Percentiles rank a stretch among this genome's conserved stretches.
Evolutionary conservation across 2,329 filamentous ascomycete species (phyloP).

Genomic region (Neocucurbitaria cava): DNA sequence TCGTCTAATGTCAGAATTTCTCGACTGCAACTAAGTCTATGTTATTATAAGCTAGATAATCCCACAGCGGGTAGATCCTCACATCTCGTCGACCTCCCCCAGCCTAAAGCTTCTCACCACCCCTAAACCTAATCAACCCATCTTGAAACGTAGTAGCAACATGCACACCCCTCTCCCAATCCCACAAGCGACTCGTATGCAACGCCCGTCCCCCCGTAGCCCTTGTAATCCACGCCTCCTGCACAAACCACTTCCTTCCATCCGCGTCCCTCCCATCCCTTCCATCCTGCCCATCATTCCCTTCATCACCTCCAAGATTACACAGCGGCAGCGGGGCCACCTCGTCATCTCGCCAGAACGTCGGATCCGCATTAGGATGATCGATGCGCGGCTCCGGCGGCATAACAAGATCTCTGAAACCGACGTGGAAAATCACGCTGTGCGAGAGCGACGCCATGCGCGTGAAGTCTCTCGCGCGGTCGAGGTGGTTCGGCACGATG

Average conservation of each 20-base stretch:
- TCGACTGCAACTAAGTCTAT: too few relatives aligned
- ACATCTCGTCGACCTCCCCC: too few relatives aligned
- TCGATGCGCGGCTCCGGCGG: conserved; percentile 28
- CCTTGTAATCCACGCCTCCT: conserved; percentile 37
- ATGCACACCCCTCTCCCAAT: conserved; percentile 37
- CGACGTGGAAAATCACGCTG: conserved; percentile 44
- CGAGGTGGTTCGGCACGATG: conserved; percentile 57
- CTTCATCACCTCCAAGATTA: too few relatives aligned
- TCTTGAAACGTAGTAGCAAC: conserved; percentile 45
- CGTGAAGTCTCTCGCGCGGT: conserved; percentile 28
- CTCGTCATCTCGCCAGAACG: conserved; percentile 30
- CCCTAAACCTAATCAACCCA: conserved; percentile 37
- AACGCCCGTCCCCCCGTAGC: conserved; percentile 34
- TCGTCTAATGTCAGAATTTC: too few relatives aligned
- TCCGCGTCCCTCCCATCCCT: conserved; percentile 24
- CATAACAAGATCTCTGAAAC: conserved; percentile 34
- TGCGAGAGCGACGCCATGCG: conserved; percentile 43
- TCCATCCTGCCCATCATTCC: too few relatives aligned
- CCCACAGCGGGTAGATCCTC: too few relatives aligned
- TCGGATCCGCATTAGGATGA: conserved; percentile 32
- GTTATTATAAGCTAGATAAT: too few relatives aligned
- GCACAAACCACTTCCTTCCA: conserved; percentile 42
- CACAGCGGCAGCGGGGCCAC: conserved; percentile 31
- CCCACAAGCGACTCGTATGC: conserved; percentile 40
- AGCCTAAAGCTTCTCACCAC: neutral